phyloP scores from a whole-genome alignment of 495 filamentous ascomycete genomes.

The Viridothelium virens region DNA sequence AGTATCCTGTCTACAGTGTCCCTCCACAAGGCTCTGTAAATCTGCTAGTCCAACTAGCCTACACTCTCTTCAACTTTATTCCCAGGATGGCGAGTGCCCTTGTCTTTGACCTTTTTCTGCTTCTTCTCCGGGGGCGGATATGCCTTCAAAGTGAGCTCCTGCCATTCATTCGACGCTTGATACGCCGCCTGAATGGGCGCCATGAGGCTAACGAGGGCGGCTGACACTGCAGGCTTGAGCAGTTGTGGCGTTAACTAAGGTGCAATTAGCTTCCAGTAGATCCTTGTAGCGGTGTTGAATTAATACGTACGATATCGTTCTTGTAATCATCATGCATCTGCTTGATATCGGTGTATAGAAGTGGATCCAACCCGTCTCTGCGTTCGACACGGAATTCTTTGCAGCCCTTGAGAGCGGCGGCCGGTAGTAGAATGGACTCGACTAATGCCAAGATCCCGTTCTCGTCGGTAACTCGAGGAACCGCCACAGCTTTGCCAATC shows the following conservation, averaged over 20 bases:
- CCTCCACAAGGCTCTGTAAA: too few relatives aligned
- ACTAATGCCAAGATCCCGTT: too few relatives aligned
- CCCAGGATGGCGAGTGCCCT: conserved; percentile 60
- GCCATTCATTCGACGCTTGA: conserved; percentile 65
- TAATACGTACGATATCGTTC: conserved; percentile 61
- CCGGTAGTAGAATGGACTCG: too few relatives aligned
- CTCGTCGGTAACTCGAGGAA: too few relatives aligned
- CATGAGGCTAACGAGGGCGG: conserved; percentile 61
- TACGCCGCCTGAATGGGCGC: conserved; percentile 67
- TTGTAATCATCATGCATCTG: conserved; percentile 70
- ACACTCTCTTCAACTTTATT: too few relatives aligned
- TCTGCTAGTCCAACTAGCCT: too few relatives aligned
- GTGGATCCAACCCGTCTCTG: conserved; percentile 54
- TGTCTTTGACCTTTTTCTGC: conserved; percentile 66
- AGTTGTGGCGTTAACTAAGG: conserved; percentile 70
- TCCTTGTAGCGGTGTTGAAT: background rate
- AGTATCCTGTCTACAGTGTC: too few relatives aligned
- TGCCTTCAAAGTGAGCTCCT: conserved; percentile 68
- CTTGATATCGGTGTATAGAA: conserved; percentile 66
- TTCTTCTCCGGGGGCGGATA: conserved; percentile 61
- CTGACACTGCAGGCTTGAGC: conserved; percentile 68
- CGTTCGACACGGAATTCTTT: conserved; percentile 36
- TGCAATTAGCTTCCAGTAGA: conserved; percentile 14
- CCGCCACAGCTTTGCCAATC: too few relatives aligned
- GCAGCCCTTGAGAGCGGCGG: too few relatives aligned